Evolutionary conservation across 257 asterid species (phyloP).

Genomic region (Nicotiana paniculata): DNA sequence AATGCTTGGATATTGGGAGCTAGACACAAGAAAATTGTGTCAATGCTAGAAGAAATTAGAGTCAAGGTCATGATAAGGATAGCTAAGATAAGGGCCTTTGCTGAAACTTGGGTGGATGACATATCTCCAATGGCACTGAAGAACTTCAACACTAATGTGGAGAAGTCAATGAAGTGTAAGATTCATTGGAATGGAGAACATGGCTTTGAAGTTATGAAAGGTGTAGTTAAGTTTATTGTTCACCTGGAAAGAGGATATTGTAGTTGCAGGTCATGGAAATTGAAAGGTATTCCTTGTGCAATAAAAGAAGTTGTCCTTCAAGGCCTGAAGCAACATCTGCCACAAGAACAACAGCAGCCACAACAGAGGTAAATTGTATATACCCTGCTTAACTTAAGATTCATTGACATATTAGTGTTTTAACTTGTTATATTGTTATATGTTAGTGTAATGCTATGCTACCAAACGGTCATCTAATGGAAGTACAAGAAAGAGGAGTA

Average conservation of each 20-base stretch:
- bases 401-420: not conserved
- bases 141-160: not conserved
- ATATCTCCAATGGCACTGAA: not conserved
- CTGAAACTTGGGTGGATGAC: not conserved
- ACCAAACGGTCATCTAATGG: not conserved
- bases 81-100: not conserved
- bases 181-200: not conserved
- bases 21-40: too few species aligned
- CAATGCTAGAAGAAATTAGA: too few species aligned
- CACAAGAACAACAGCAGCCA: not conserved
- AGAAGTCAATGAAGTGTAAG: not conserved
- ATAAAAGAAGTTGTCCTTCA: not conserved
- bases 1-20: too few species aligned
- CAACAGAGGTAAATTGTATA: not conserved
- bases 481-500: not conserved
- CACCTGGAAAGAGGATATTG: not conserved
- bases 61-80: too few species aligned
- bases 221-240: too few species aligned
- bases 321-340: not conserved
- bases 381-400: fast-evolving
- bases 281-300: not conserved
- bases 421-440: not conserved
- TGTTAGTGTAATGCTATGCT: not conserved
- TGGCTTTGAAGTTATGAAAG: not conserved
- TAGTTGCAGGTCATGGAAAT: not conserved